Evolutionary conservation across 2,329 filamentous ascomycete species (phyloP).

Genomic region (Beauveria sp.): DNA sequence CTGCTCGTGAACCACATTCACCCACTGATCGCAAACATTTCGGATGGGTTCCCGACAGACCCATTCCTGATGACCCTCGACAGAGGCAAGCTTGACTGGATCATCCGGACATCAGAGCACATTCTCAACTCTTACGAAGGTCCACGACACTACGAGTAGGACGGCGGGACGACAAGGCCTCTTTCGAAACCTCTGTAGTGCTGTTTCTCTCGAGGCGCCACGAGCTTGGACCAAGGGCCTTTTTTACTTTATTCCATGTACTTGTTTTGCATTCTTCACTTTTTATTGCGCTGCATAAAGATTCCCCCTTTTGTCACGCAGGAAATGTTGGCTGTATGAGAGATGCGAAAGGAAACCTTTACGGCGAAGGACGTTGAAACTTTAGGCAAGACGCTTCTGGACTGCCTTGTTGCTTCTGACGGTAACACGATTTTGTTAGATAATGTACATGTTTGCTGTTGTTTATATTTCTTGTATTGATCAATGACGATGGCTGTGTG

Average conservation of each 20-base stretch:
- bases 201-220: background rate
- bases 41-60: slow-evolving; percentile 30
- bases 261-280: background rate
- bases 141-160: slow-evolving; percentile 22
- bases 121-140: slow-evolving; percentile 26
- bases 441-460: slow-evolving; percentile 8
- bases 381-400: background rate
- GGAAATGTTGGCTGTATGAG: background rate
- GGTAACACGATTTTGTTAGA: background rate
- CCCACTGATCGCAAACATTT: slow-evolving; percentile 26
- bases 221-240: background rate
- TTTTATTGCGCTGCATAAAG: slow-evolving; percentile 4
- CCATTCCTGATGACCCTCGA: slow-evolving; percentile 32
- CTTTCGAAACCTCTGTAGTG: too few relatives aligned
- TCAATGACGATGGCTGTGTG: background rate
- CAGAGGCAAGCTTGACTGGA: slow-evolving; percentile 32
- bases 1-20: slow-evolving; percentile 28
- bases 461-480: background rate
- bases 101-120: slow-evolving; percentile 28
- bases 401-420: background rate
- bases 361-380: background rate
- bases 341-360: background rate
- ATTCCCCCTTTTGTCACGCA: slow-evolving; percentile 9
- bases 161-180: too few relatives aligned
- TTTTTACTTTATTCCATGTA: background rate